A percentile compares a stretch with the other conserved stretches of the same genome.
Conservation (phyloP, 1,139 yeast genomes). For the Yamadazyma triangularis region DNA sequence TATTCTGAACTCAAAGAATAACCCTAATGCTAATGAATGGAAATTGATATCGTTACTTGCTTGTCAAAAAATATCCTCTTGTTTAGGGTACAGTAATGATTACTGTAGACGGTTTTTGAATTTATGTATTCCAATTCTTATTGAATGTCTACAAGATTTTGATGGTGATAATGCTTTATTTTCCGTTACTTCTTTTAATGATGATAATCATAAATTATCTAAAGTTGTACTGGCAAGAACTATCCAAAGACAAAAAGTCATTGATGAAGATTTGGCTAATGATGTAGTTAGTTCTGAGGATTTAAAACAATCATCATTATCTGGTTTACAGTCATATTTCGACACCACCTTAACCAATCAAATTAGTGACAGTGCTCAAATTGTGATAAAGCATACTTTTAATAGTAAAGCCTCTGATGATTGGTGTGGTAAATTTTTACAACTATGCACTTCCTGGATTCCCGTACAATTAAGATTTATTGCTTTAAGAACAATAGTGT, state of each 20-base stretch:
- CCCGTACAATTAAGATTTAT: constrained; percentile 87
- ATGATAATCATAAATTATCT: constrained; percentile 20
- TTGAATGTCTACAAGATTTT: constrained; percentile 23
- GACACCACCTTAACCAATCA: constrained; percentile 48
- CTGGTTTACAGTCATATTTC: constrained; percentile 45
- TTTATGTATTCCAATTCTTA: constrained; percentile 38
- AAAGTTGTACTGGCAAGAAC: constrained; percentile 26
- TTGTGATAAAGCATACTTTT: constrained; percentile 35
- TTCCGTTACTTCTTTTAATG: constrained; percentile 13
- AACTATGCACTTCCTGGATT: constrained; percentile 68
- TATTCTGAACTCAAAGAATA: constrained; percentile 10
- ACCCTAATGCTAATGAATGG: constrained; percentile 46
- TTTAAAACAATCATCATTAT: constrained; percentile 35
- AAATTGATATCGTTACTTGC: constrained; percentile 43
- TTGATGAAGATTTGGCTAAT: constrained; percentile 28
- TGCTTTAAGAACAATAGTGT: constrained; percentile 45
- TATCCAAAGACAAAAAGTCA: constrained; percentile 13
- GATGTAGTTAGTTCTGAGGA: constrained; percentile 21
- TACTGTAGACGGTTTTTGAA: constrained; percentile 34
- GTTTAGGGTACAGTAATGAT: constrained; percentile 38
- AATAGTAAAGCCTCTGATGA: constrained; percentile 16
- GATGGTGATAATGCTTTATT: constrained; percentile 15
- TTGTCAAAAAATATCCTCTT: constrained; percentile 37
- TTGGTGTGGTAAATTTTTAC: constrained; percentile 60
- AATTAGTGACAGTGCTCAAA: constrained; percentile 42